Base-by-base conservation (phyloP, 1,284 basidiomycete species). In the Athelia psychrophila region DNA sequence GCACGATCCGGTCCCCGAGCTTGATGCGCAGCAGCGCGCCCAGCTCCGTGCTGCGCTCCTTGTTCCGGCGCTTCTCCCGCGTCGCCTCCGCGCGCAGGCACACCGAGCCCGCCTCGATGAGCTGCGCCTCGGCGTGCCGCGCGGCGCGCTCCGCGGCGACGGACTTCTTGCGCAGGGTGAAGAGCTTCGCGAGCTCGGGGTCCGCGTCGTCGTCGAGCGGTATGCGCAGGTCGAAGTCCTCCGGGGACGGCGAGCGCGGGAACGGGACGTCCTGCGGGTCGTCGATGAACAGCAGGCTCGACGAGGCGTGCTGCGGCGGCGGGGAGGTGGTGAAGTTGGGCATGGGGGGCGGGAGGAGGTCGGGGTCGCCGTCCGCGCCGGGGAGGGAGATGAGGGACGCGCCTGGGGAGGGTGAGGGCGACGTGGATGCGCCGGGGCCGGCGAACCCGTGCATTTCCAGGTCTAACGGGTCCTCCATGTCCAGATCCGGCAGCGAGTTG, bases 21-120 rank as follows among this genome's bases (percentile, higher is more conserved):
- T 79, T 81, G 52, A 82, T 61, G 54, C 76, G 68, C 49, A 83
- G 62, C 55, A 83, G 66, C 18, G 76, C 66, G 2, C 75, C 71
- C 22, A 83, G 66, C 65, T 83, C 81, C 56, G 75, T 74, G 24
- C 74, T 70, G 27, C 74, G 65, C 63, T 80, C 78, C 60, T 78
- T 78, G 58, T 79, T 76, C 46, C 67, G 65, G 63, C 78, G 81
- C 55, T 79, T 63, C 51, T 56, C 59, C 50, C 71, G 67, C 50
- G 75, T 64, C 46, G 74, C 78, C 57, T 79, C 77, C 49, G 71
- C 69, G 47, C 76, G 72, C 56, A 64, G 60, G 52, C 70, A 67
- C 63, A 75, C 73, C 53, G 69, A 68, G n/a, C 62, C 60, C 49
- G 73, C 62, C 54, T 67, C 66, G 25, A 54, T 62, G 56, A 64